phyloP scores from a whole-genome alignment of 2,329 filamentous ascomycete species.

The Pyrenochaeta sp. region DNA sequence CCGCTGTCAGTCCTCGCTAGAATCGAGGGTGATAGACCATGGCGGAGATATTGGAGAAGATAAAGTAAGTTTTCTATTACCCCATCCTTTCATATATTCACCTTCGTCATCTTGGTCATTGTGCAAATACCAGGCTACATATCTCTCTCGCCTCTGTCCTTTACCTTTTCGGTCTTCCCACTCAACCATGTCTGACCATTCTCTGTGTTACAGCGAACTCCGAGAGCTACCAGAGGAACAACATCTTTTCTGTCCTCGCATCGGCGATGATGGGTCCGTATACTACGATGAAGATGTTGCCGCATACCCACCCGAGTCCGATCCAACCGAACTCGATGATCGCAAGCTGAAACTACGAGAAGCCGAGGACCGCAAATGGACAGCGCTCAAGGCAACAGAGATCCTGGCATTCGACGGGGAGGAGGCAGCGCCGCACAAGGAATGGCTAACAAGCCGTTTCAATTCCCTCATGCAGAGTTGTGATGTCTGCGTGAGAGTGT shows the following conservation, averaged over 20 bases:
- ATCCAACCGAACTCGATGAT: constrained; percentile 33
- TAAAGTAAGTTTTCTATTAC: constrained; percentile 36
- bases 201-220: constrained; percentile 42
- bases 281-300: constrained; percentile 58
- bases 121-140: not conserved
- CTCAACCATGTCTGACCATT: constrained; percentile 32
- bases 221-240: constrained; percentile 47
- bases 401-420: constrained; percentile 59
- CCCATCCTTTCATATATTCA: not conserved
- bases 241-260: constrained; percentile 61
- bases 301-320: constrained; percentile 39
- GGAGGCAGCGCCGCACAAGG: constrained; percentile 54
- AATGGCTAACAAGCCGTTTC: constrained; percentile 52
- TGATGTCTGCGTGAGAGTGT: constrained; percentile 60
- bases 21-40: constrained; percentile 26
- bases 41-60: constrained; percentile 45
- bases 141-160: not conserved
- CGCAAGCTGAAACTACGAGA: constrained; percentile 46
- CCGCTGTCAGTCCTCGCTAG: constrained; percentile 6
- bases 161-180: not conserved
- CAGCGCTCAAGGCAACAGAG: constrained; percentile 53
- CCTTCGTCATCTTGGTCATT: not conserved
- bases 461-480: constrained; percentile 55
- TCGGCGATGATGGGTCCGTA: constrained; percentile 41
- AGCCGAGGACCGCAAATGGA: constrained; percentile 51